These are phyloP conservation scores for Mucor indicus DNA, from an alignment of 371 early-diverging fungal genomes.

Conservation along the genomic window DNA sequence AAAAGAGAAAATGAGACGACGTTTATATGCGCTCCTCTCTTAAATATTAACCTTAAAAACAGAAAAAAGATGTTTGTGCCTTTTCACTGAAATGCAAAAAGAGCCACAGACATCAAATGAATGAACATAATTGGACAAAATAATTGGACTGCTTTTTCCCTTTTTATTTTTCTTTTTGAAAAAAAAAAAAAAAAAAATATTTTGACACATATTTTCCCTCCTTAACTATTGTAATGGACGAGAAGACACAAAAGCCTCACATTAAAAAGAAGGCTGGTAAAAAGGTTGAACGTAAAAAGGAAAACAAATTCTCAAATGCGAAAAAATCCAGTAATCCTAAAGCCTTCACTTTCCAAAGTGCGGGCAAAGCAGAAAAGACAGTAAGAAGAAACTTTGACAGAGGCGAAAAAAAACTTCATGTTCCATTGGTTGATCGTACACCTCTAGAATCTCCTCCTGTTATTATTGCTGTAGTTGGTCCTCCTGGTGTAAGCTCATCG, in stretches of 20 bases:
- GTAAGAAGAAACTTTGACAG: slow-evolving; percentile 84
- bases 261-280: slow-evolving; percentile 80
- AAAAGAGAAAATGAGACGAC: no score
- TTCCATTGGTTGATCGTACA: slow-evolving; percentile 94
- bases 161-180: not conserved
- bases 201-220: not conserved
- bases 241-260: slow-evolving; percentile 80
- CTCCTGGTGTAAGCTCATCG: slow-evolving; percentile 74
- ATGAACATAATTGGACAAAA: no score
- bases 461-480: slow-evolving; percentile 94
- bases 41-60: no score
- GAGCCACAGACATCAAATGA: no score
- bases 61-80: no score
- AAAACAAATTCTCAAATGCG: slow-evolving; percentile 58
- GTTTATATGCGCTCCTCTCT: no score
- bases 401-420: slow-evolving; percentile 91
- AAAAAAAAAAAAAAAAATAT: not conserved
- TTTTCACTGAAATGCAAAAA: no score
- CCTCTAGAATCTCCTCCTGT: slow-evolving; percentile 90
- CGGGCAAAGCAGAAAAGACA: slow-evolving; percentile 71
- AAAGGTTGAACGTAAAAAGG: slow-evolving; percentile 80
- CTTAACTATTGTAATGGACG: slow-evolving; percentile 34
- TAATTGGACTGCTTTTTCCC: no score
- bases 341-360: slow-evolving; percentile 85
- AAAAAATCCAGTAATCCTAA: slow-evolving; percentile 88